Base-by-base conservation (phyloP, 192 early-diverging fungal genomes). In the Coemansia sp. region DNA sequence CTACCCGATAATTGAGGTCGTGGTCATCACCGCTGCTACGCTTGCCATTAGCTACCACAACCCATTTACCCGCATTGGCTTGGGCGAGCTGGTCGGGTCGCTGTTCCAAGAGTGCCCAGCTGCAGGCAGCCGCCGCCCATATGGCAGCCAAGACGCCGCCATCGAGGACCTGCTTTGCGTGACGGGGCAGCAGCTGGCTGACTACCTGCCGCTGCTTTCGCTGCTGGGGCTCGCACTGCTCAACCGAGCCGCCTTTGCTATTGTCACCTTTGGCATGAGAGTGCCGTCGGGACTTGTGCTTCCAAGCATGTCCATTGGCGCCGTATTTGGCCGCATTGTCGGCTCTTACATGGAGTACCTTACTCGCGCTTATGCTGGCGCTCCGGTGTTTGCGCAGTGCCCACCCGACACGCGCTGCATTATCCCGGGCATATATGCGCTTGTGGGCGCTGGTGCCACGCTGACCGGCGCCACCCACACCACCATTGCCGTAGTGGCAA, bases 61-160 rank as follows among this genome's bases (percentile, higher is more conserved):
- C 58, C 84, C 83, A 14, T 93, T 89, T 58, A 91, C 91, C 14
- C 88, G 94, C 38, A 81, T 95, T 22, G 87, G 88, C 56, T 80
- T 85, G 8, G 86, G 81, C n/a, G 90, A 95, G 53, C 81, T 98
- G 49, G 81, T 95, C 3, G 86, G 88, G 11, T 85, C 83, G 53
- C 80, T 98, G 39, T 97, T 98, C 66, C 83, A 86, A 23, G 95
- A 96, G 56, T 98, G 95, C 46, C 80, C 80, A 8, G 59, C 81
- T 13, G 52, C 21, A 6, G 51, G 31, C 45, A 39, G 37, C 27
- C 41, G 39, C 22, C 37, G 42, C 30, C 54, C 46, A 10, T 36
- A 54, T 26, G 27, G 38, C 32, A 64, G 77, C 51, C 58, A 65
- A 27, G 79, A 74, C 19, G 70, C 70, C 17, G 76, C 82, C 13